Evolutionary conservation across 495 filamentous ascomycete species (phyloP).

Genomic region (Penicillium pulvis): DNA sequence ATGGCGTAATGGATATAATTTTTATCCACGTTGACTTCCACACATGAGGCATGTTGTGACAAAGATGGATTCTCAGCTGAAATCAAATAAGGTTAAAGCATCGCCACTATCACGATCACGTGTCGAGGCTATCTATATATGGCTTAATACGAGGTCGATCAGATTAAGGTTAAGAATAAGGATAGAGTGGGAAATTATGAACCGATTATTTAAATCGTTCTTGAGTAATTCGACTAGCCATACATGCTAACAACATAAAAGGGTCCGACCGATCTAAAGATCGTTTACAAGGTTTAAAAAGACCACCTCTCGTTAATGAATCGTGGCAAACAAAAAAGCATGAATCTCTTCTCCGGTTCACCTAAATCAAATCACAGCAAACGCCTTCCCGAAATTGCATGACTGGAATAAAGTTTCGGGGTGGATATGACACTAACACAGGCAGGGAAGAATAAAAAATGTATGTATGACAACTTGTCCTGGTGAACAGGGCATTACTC

Average conservation of each 20-base stretch:
- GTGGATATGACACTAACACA: slow-evolving; percentile 15
- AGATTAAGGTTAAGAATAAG: not conserved
- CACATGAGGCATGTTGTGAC: not conserved
- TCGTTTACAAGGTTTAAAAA: not conserved
- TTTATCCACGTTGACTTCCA: not conserved
- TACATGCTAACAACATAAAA: slow-evolving; percentile 21
- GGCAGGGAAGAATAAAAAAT: slow-evolving; percentile 4
- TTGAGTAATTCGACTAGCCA: slow-evolving; percentile 8
- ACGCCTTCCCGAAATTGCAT: slow-evolving; percentile 12
- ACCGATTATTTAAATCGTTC: not conserved
- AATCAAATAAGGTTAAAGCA: slow-evolving; percentile 4
- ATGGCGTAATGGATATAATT: not conserved
- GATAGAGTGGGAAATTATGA: not conserved
- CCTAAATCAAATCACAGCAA: slow-evolving; percentile 13
- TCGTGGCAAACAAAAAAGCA: slow-evolving; percentile 20
- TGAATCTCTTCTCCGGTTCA: slow-evolving; percentile 10
- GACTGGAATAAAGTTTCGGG: not conserved
- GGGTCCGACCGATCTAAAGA: slow-evolving; percentile 9
- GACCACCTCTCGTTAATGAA: slow-evolving; percentile 11
- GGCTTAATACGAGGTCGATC: slow-evolving; percentile 3
- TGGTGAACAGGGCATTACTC: slow-evolving; percentile 29
- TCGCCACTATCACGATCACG: slow-evolving; percentile 13
- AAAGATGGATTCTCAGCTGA: not conserved
- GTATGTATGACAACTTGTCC: slow-evolving; percentile 19
- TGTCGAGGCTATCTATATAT: slow-evolving; percentile 2